phyloP scores from a whole-genome alignment of 768 basidiomycete genomes.

The Mycena amicta region DNA sequence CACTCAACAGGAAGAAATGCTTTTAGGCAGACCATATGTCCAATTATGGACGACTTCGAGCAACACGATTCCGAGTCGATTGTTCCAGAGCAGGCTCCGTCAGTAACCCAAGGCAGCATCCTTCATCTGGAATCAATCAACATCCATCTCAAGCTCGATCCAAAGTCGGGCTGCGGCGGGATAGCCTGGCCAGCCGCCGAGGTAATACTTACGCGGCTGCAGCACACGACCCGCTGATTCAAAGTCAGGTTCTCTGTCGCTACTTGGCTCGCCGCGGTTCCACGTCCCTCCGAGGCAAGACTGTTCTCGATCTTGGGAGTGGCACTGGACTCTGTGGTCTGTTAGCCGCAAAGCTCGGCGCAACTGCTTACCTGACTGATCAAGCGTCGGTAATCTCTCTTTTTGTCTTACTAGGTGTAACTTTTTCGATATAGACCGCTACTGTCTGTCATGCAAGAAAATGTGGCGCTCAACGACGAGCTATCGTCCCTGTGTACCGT shows the following conservation, averaged over 20 bases:
- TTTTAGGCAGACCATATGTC: too few relatives aligned
- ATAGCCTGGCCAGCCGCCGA: conserved; percentile 92
- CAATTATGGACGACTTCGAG: too few relatives aligned
- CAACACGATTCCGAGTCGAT: conserved; percentile 31
- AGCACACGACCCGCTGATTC: conserved; percentile 7
- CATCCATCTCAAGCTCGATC: conserved; percentile 67
- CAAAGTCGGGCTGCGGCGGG: conserved; percentile 88
- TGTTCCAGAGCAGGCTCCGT: conserved; percentile 57
- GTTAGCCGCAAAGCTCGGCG: conserved; percentile 70
- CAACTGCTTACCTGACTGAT: conserved; percentile 82
- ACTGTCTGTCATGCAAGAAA: conserved; percentile 75
- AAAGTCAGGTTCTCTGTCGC: conserved; percentile 68
- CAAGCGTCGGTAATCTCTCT: conserved; percentile 72
- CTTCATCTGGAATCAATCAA: conserved; percentile 44
- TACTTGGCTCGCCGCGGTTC: conserved; percentile 67
- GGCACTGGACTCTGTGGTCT: conserved; percentile 95
- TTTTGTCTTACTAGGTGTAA: conserved; percentile 8
- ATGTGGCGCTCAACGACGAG: conserved; percentile 70
- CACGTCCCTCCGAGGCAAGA: conserved; percentile 52
- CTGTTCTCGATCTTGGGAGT: conserved; percentile 81
- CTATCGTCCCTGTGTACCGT: conserved; percentile 55
- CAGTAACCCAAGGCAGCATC: conserved; percentile 45
- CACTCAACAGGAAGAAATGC: too few relatives aligned
- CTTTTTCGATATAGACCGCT: conserved; percentile 56
- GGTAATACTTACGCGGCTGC: conserved; percentile 43